phyloP scores from a whole-genome alignment of 2,329 filamentous ascomycete species.

The Botrytis pseudocinerea region DNA sequence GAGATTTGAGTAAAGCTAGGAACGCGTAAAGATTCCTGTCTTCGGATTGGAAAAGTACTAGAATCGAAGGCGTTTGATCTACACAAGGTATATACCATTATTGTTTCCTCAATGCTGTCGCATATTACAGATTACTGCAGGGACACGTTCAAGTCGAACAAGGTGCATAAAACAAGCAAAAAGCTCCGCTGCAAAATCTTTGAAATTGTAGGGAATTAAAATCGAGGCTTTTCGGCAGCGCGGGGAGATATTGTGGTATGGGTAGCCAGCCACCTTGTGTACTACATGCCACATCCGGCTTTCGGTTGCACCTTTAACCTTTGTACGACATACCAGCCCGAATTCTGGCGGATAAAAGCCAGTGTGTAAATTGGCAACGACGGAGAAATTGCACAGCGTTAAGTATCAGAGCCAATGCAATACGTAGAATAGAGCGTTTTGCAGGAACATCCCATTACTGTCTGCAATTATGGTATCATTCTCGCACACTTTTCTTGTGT shows the following conservation, averaged over 20 bases:
- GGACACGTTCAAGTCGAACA: neutral
- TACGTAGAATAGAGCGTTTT: neutral
- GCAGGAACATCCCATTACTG: neutral
- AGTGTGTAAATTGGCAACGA: neutral
- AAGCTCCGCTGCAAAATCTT: too few species aligned
- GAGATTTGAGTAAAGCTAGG: neutral
- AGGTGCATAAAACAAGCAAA: neutral
- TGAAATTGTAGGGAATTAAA: neutral
- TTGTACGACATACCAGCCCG: neutral
- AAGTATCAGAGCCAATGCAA: conserved; percentile 4
- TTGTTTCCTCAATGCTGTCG: neutral
- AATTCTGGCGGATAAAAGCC: neutral
- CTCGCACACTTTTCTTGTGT: neutral
- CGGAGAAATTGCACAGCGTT: neutral
- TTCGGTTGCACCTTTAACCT: neutral
- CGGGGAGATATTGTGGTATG: neutral
- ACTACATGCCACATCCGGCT: neutral
- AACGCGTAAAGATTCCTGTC: neutral
- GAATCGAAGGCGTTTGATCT: neutral
- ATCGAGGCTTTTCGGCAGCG: neutral
- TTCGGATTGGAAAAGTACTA: neutral
- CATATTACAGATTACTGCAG: neutral
- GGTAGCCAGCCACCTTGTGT: conserved; percentile 4
- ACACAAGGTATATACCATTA: neutral
- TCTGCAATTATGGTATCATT: neutral